These are phyloP conservation scores for Penicillium sclerotigenum DNA, from an alignment of 2,329 filamentous ascomycete genomes.

Conservation along the genomic window DNA sequence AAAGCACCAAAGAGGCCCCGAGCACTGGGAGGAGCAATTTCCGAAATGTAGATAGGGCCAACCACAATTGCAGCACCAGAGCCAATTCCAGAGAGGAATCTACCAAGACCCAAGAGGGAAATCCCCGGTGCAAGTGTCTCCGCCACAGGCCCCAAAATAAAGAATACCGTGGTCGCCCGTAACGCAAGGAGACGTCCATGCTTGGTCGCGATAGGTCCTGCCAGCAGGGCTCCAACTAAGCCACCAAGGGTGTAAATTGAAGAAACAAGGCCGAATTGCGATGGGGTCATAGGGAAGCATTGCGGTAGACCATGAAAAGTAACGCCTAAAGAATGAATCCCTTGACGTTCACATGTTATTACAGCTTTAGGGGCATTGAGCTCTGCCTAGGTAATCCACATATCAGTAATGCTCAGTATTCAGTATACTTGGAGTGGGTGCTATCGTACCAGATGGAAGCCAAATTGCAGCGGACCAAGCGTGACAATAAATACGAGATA, in stretches of 20 bases:
- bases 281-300: conserved; percentile 84
- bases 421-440: not conserved
- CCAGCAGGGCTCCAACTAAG: conserved; percentile 73
- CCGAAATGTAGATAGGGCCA: conserved; percentile 90
- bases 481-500: conserved; percentile 73
- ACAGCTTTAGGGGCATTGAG: conserved; percentile 93
- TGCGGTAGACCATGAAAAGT: conserved; percentile 47
- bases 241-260: conserved; percentile 91
- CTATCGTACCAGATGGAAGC: conserved; percentile 77
- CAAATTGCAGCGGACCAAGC: conserved; percentile 87
- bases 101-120: conserved; percentile 65
- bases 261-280: conserved; percentile 79
- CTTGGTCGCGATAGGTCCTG: conserved; percentile 73
- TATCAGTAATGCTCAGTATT: not conserved
- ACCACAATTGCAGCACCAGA: conserved; percentile 89
- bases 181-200: conserved; percentile 75
- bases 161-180: conserved; percentile 72
- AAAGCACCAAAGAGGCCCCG: conserved; percentile 75
- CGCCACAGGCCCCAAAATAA: conserved; percentile 69
- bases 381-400: conserved; percentile 62
- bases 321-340: conserved; percentile 37
- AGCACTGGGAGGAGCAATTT: conserved; percentile 72
- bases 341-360: conserved; percentile 74
- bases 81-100: conserved; percentile 76
- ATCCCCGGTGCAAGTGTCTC: conserved; percentile 71